Conservation (phyloP, 371 early-diverging fungal species). For the Mortierella sp. region DNA sequence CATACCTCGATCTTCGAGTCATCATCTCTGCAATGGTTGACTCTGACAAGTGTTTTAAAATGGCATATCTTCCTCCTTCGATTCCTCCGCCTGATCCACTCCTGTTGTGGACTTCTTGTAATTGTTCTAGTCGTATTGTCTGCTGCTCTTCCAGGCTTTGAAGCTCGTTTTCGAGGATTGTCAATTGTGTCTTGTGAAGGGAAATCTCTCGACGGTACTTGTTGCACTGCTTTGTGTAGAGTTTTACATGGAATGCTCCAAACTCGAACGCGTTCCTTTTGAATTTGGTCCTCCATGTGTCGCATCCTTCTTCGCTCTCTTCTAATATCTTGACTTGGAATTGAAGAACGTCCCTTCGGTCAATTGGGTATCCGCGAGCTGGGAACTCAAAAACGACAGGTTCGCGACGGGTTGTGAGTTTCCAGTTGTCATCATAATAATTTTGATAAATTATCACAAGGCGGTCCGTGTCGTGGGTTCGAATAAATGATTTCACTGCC, state of each 20-base stretch:
- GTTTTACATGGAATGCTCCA: not conserved
- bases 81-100: no score
- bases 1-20: conserved; percentile 2
- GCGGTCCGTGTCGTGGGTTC: not conserved
- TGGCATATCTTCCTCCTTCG: no score
- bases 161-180: not conserved
- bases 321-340: not conserved
- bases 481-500: not conserved
- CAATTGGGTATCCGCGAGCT: not conserved
- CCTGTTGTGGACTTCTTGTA: not conserved
- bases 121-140: not conserved
- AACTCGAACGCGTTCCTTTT: not conserved
- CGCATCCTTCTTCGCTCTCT: not conserved
- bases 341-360: not conserved
- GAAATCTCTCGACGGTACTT: conserved; percentile 2
- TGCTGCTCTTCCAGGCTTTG: not conserved
- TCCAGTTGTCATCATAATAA: not conserved
- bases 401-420: not conserved
- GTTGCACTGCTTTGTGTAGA: not conserved
- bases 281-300: not conserved
- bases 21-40: not conserved
- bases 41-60: not conserved
- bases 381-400: not conserved
- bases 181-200: not conserved
- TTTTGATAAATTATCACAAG: not conserved